Evolutionary conservation across 495 filamentous ascomycete species (phyloP).

Genomic region (Penicillium angulare): DNA sequence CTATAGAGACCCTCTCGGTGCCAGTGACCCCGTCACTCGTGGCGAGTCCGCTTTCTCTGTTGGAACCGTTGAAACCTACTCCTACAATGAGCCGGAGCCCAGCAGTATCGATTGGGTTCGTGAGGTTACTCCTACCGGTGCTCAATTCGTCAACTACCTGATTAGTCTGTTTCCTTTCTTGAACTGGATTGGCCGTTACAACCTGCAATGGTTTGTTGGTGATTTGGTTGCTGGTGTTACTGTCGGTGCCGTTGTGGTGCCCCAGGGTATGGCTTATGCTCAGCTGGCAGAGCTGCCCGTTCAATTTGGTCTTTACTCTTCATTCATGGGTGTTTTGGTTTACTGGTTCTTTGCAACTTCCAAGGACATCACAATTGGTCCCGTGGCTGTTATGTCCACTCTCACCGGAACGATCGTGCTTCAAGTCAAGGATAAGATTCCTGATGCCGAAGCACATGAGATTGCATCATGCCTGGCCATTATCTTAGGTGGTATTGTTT

Average conservation of each 20-base stretch:
- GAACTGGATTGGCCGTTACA: slow-evolving; percentile 85
- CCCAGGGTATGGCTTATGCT: slow-evolving; percentile 97
- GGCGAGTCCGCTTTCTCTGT: slow-evolving; percentile 79
- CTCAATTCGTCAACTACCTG: slow-evolving; percentile 57
- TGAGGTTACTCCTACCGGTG: slow-evolving; percentile 55
- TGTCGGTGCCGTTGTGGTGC: slow-evolving; percentile 92
- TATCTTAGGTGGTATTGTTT: slow-evolving; percentile 77
- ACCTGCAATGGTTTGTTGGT: slow-evolving; percentile 81
- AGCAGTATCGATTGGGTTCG: slow-evolving; percentile 68
- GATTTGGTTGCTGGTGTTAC: slow-evolving; percentile 94
- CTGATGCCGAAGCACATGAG: slow-evolving; percentile 56
- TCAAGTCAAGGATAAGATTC: slow-evolving; percentile 53
- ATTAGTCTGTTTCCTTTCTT: slow-evolving; percentile 79
- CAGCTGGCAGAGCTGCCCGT: slow-evolving; percentile 72
- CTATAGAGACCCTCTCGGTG: slow-evolving; percentile 53
- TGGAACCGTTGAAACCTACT: slow-evolving; percentile 72
- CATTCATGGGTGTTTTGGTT: slow-evolving; percentile 93
- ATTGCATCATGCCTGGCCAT: slow-evolving; percentile 81
- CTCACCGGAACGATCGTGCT: slow-evolving; percentile 77
- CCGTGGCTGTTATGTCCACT: slow-evolving; percentile 94
- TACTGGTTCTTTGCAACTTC: slow-evolving; percentile 99
- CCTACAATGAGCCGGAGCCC: slow-evolving; percentile 81
- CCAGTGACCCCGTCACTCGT: slow-evolving; percentile 55
- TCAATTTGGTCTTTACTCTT: slow-evolving; percentile 91
- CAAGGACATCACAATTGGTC: slow-evolving; percentile 99